Base-by-base conservation (phyloP, 2,329 filamentous ascomycete species). In the Aspergillus hiratsukae region DNA sequence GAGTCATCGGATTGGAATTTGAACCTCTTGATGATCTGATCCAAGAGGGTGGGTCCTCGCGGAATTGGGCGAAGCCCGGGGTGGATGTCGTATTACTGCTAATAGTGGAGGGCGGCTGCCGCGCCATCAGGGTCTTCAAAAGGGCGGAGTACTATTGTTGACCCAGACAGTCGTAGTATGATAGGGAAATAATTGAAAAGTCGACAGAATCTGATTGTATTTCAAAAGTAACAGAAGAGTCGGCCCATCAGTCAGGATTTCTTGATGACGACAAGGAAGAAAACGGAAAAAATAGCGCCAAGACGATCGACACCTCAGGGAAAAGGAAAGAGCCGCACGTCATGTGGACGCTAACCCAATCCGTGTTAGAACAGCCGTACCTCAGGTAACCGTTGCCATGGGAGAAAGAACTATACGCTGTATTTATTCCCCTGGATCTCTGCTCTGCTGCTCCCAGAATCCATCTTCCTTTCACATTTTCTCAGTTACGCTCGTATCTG, bases 311-410 rank as follows among this genome's bases (percentile, higher is more conserved):
- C 74, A 55, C 80, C 80, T 66, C 82, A 46, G 4, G 6, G 17
- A 83, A 66, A 81, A 75, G 61, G 78, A 81, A 64, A 69, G 69
- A 59, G 70, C 64, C 60, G 62, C 75, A 74, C 60, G 70, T 74
- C 62, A 70, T 64, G 59, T 80, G 78, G 48, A n/a, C 75, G 21
- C 80, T 78, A 70, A 74, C 76, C 72, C 72, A 69, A 68, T 74
- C 64, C n/a, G 54, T 63, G 5, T 59, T 74, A 70, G 71, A 40
- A 61, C 53, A 54, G 50, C 52, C 64, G 69, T 70, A 67, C 66
- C 64, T 68, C 64, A 61, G 68, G 67, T 66, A 70, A 69, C 64
- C 58, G 76, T 78, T 78, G 75, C 73, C 69, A 65, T 66, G 72
- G 66, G 69, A 68, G 72, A 61, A 51, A 51, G 60, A 58, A 64